Conservation (phyloP, 805 yeast species). For the Grigorovia jiainica region DNA sequence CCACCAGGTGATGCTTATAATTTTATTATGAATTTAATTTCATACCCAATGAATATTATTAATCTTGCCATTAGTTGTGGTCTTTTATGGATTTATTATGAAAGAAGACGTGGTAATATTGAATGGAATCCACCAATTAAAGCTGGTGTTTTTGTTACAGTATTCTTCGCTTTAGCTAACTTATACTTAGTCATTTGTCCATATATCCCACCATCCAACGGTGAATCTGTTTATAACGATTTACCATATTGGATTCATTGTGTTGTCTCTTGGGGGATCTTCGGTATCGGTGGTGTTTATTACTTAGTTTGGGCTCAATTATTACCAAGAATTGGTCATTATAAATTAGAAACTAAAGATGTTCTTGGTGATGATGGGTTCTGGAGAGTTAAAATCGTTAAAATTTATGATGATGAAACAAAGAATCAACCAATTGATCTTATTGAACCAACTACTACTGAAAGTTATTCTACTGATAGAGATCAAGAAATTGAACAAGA, state of each 20-base stretch:
- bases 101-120: slow-evolving; percentile 38
- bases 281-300: slow-evolving; percentile 54
- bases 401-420: slow-evolving; percentile 10
- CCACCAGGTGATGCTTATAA: slow-evolving; percentile 87
- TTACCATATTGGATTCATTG: slow-evolving; percentile 75
- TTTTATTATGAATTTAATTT: slow-evolving; percentile 67
- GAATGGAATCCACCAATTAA: slow-evolving; percentile 66
- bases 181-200: slow-evolving; percentile 67
- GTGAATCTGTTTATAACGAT: slow-evolving; percentile 56
- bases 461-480: slow-evolving; percentile 1
- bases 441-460: slow-evolving; percentile 3
- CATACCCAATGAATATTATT: slow-evolving; percentile 74
- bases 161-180: slow-evolving; percentile 57
- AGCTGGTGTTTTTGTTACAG: slow-evolving; percentile 53
- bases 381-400: slow-evolving; percentile 53
- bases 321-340: slow-evolving; percentile 47
- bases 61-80: slow-evolving; percentile 58
- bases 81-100: slow-evolving; percentile 43
- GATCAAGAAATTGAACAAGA: slow-evolving; percentile 8
- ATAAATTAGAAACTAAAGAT: slow-evolving; percentile 43
- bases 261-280: slow-evolving; percentile 74
- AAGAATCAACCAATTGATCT: slow-evolving; percentile 4
- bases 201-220: slow-evolving; percentile 61
- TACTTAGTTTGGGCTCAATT: slow-evolving; percentile 56
- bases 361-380: slow-evolving; percentile 59